A percentile compares a stretch with the other conserved stretches of the same genome.
Evolutionary conservation across 1,284 basidiomycete species (phyloP).

Genomic region (Gymnopus androsaceus): DNA sequence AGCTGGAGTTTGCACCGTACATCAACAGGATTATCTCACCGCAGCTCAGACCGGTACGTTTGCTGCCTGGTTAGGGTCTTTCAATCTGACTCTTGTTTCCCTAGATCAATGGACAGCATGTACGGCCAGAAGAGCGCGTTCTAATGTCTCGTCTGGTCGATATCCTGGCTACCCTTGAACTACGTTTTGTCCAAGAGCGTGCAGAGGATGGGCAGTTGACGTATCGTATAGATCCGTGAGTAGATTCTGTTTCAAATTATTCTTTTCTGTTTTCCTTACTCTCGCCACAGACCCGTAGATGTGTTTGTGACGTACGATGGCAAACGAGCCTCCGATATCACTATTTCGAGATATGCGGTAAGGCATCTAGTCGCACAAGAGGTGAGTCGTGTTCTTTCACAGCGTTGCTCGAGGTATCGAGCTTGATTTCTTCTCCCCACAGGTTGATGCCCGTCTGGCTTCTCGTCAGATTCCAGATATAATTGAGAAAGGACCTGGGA

Average conservation of each 20-base stretch:
- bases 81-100: too few relatives aligned
- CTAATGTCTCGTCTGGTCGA: conserved; percentile 78
- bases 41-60: conserved; percentile 83
- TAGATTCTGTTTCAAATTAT: neutral
- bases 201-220: conserved; percentile 88
- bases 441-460: conserved; percentile 77
- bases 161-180: conserved; percentile 85
- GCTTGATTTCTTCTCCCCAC: neutral
- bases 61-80: conserved; percentile 6
- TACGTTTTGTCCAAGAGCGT: conserved; percentile 90
- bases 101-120: conserved; percentile 95
- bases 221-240: conserved; percentile 94
- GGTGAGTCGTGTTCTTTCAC: conserved; percentile 47
- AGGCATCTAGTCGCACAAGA: conserved; percentile 90
- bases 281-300: conserved; percentile 78
- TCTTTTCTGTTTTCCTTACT: conserved; percentile 12
- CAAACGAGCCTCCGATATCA: conserved; percentile 84
- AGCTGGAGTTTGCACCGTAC: conserved; percentile 85
- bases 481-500: conserved; percentile 50
- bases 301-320: conserved; percentile 96
- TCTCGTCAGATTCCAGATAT: conserved; percentile 58
- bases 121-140: conserved; percentile 79
- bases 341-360: conserved; percentile 86
- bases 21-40: conserved; percentile 95
- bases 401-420: conserved; percentile 8